A percentile compares a stretch with the other conserved stretches of the same genome.
Evolutionary conservation across 768 basidiomycete species (phyloP).

Genomic region (Cystobasidium ongulense): DNA sequence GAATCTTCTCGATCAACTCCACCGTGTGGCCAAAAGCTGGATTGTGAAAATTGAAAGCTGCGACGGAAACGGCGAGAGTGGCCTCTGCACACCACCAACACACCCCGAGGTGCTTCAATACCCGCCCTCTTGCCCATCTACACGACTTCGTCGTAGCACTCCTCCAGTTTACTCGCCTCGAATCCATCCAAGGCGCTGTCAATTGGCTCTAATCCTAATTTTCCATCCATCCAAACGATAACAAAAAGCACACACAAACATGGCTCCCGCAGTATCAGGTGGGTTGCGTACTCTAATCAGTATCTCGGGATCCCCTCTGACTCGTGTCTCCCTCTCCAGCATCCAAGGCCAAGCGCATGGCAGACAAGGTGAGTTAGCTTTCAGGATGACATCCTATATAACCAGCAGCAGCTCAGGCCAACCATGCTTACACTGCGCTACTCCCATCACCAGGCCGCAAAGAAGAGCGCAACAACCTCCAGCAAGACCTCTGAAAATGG

Average conservation of each 20-base stretch:
- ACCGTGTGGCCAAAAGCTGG: no score
- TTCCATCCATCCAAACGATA: neutral
- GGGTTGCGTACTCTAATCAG: neutral
- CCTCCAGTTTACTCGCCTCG: no score
- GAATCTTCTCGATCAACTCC: no score
- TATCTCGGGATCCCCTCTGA: neutral
- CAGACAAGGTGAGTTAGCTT: constrained; percentile 60
- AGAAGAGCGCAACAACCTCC: constrained; percentile 47
- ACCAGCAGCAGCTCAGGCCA: no score
- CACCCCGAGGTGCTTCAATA: neutral
- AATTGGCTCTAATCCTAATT: neutral
- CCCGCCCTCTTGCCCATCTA: neutral
- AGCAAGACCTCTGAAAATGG: constrained; percentile 49
- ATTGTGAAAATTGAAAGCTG: no score
- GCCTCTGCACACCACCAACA: no score
- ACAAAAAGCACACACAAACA: neutral
- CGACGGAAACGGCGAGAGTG: no score
- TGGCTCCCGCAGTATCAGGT: constrained; percentile 30
- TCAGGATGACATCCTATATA: no score
- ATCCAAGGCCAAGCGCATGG: constrained; percentile 72
- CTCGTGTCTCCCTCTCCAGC: constrained; percentile 35
- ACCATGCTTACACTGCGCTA: neutral
- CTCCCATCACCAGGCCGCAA: constrained; percentile 38
- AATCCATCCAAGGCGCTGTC: neutral
- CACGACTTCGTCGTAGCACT: neutral